Percentiles rank a stretch among this genome's conserved stretches.
Evolutionary conservation across 495 filamentous ascomycete genomes (phyloP).

Genomic region (Neurospora tetrasperma): DNA sequence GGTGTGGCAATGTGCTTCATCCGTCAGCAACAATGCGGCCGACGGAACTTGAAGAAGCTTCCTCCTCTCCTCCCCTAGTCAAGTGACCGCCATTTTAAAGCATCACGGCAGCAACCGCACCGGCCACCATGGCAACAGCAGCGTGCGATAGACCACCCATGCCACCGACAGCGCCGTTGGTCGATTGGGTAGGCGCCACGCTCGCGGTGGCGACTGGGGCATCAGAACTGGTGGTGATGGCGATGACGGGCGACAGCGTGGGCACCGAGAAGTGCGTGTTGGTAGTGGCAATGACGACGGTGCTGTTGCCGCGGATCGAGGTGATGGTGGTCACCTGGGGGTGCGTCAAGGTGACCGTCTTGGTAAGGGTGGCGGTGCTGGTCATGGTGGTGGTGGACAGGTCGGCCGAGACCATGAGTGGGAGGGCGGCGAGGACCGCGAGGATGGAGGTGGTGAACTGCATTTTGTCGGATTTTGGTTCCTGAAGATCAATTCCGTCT

Average conservation of each 20-base stretch:
- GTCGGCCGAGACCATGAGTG: slow-evolving; percentile 28
- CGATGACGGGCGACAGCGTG: slow-evolving; percentile 11
- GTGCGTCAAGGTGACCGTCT: slow-evolving; percentile 39
- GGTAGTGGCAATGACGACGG: slow-evolving; percentile 14
- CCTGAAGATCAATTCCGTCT: neutral
- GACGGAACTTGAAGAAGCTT: neutral
- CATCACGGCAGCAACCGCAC: slow-evolving; percentile 35
- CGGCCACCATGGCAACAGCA: slow-evolving; percentile 33
- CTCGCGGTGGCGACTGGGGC: slow-evolving; percentile 18
- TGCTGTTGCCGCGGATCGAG: slow-evolving; percentile 14
- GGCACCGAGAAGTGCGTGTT: slow-evolving; percentile 6
- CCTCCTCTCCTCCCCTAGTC: neutral
- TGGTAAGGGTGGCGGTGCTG: slow-evolving; percentile 41
- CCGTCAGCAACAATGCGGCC: neutral
- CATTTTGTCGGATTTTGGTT: neutral
- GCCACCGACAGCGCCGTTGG: slow-evolving; percentile 24
- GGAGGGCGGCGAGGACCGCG: slow-evolving; percentile 14
- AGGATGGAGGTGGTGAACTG: slow-evolving; percentile 26
- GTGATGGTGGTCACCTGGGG: slow-evolving; percentile 22
- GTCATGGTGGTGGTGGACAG: slow-evolving; percentile 33
- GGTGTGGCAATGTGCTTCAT: neutral
- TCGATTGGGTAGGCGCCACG: slow-evolving; percentile 11
- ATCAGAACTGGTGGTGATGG: slow-evolving; percentile 14
- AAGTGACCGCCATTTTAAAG: slow-evolving; percentile 20
- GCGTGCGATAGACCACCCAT: slow-evolving; percentile 27